These are phyloP conservation scores for Cerrena zonata DNA, from an alignment of 1,284 basidiomycete genomes.

Conservation along the genomic window DNA sequence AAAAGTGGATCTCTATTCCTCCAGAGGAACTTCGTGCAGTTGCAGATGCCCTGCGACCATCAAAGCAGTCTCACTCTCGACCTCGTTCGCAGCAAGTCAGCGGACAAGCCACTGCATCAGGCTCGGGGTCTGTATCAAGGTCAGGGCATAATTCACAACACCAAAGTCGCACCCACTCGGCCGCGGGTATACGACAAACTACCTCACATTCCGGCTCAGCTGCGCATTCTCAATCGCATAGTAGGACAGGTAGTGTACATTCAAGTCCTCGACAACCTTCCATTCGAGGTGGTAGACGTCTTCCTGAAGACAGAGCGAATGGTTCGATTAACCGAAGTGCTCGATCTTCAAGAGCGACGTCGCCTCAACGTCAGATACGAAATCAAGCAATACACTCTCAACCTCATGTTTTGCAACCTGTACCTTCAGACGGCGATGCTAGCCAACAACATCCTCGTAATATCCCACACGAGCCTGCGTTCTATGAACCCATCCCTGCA, in stretches of 20 bases:
- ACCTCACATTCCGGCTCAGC: conserved; percentile 27
- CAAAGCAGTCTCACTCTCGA: conserved; percentile 21
- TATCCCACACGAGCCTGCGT: conserved; percentile 4
- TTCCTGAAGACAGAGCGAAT: conserved; percentile 20
- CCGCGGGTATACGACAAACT: conserved; percentile 16
- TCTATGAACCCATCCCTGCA: not conserved
- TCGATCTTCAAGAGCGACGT: conserved; percentile 23
- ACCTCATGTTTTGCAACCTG: not conserved
- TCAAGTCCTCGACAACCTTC: conserved; percentile 36
- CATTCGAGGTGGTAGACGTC: conserved; percentile 25
- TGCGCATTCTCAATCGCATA: conserved; percentile 37
- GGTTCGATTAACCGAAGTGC: conserved; percentile 16
- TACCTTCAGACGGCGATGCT: not conserved
- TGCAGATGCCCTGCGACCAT: conserved; percentile 36
- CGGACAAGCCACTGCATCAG: conserved; percentile 16
- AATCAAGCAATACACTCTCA: conserved; percentile 8
- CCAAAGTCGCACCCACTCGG: conserved; percentile 31
- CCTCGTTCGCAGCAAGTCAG: conserved; percentile 14
- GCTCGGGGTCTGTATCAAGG: conserved; percentile 18
- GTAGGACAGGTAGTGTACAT: conserved; percentile 37
- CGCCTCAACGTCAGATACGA: conserved; percentile 20
- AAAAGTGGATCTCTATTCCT: conserved; percentile 57
- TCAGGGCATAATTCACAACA: conserved; percentile 29
- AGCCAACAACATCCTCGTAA: not conserved
- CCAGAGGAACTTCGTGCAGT: conserved; percentile 51